These are phyloP conservation scores for Ustilago loliicola DNA, from an alignment of 1,284 basidiomycete species.

Conservation along the genomic window DNA sequence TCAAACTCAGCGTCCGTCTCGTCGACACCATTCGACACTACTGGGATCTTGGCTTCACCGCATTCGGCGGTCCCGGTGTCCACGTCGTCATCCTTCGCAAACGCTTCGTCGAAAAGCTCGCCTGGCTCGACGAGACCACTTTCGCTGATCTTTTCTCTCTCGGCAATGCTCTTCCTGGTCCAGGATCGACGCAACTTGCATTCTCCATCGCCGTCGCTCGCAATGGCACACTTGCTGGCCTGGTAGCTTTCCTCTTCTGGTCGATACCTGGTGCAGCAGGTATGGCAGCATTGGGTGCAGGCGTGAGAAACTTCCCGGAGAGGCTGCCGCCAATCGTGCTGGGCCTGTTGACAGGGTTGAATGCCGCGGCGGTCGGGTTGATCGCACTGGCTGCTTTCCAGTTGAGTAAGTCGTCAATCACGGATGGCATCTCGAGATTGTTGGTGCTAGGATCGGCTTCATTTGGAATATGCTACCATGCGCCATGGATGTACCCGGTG, in stretches of 20 bases:
- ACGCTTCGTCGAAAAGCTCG: constrained; percentile 58
- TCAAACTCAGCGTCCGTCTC: constrained; percentile 45
- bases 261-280: constrained; percentile 74
- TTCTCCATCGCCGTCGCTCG: constrained; percentile 71
- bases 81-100: constrained; percentile 55
- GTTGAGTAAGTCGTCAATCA: constrained; percentile 74
- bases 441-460: constrained; percentile 74
- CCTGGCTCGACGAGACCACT: constrained; percentile 59
- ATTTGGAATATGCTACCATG: constrained; percentile 75
- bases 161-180: constrained; percentile 73
- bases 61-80: constrained; percentile 46
- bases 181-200: constrained; percentile 72
- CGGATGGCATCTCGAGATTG: constrained; percentile 73
- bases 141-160: constrained; percentile 72
- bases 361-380: constrained; percentile 76
- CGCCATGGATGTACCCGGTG: constrained; percentile 70
- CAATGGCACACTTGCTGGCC: constrained; percentile 70
- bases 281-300: constrained; percentile 75
- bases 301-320: constrained; percentile 73
- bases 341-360: constrained; percentile 75
- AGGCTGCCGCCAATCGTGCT: constrained; percentile 74
- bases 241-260: constrained; percentile 72
- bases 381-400: constrained; percentile 76
- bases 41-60: constrained; percentile 61
- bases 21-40: constrained; percentile 51